phyloP scores from a whole-genome alignment of 2,329 filamentous ascomycete genomes.

The Xylariales sp. region DNA sequence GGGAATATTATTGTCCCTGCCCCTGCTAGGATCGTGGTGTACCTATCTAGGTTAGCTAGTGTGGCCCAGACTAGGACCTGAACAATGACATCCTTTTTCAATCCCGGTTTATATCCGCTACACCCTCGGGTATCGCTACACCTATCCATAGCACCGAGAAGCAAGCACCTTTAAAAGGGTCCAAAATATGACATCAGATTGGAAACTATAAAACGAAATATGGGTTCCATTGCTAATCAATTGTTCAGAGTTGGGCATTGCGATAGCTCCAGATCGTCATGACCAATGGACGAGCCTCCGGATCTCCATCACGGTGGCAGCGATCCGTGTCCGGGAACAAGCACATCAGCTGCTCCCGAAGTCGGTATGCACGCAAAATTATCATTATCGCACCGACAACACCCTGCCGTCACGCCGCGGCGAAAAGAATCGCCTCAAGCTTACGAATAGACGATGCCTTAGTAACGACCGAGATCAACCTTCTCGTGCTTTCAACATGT shows the following conservation, averaged over 20 bases:
- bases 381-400: constrained; percentile 4
- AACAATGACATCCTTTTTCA: not conserved
- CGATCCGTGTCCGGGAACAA: constrained; percentile 24
- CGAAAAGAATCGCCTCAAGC: not conserved
- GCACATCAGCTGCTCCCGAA: constrained; percentile 21
- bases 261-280: not conserved
- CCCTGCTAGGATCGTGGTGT: constrained; percentile 12
- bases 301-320: constrained; percentile 23
- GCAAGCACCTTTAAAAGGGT: not conserved
- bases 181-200: constrained; percentile 19
- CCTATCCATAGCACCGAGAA: not conserved
- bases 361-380: constrained; percentile 12
- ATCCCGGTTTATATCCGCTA: constrained; percentile 31
- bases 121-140: constrained; percentile 1
- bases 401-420: not conserved
- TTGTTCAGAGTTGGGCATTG: not conserved
- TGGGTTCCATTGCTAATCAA: not conserved
- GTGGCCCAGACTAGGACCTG: too few species aligned
- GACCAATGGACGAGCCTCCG: constrained; percentile 21
- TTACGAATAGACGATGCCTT: constrained; percentile 2
- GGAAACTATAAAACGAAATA: not conserved
- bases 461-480: not conserved
- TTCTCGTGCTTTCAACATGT: not conserved
- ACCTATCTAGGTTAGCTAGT: not conserved
- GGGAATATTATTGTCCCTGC: constrained; percentile 9